Evolutionary conservation across 371 early-diverging fungal species (phyloP).

Genomic region (Vairimorpha apis): DNA sequence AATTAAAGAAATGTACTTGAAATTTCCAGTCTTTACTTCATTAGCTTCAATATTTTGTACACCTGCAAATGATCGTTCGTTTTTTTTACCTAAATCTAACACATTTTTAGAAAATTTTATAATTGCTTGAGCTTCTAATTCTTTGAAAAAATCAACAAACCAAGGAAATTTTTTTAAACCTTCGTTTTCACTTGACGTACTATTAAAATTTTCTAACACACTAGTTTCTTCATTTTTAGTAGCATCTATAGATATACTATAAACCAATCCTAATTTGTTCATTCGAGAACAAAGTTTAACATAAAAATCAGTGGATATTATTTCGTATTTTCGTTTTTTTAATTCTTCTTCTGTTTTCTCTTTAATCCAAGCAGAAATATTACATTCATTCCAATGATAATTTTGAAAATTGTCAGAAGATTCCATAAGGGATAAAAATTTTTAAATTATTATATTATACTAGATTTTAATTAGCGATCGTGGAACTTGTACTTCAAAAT

Average conservation of each 20-base stretch:
- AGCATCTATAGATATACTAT: constrained; percentile 34
- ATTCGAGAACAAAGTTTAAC: constrained; percentile 39
- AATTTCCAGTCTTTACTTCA: not conserved
- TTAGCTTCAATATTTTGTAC: constrained; percentile 17
- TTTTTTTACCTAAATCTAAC: constrained; percentile 11
- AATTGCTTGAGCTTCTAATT: constrained; percentile 42
- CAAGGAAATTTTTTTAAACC: constrained; percentile 32
- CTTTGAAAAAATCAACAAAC: constrained; percentile 46
- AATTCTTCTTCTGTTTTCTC: constrained; percentile 27
- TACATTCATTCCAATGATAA: constrained; percentile 26
- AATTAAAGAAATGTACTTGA: constrained; percentile 10
- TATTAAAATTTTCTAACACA: constrained; percentile 27
- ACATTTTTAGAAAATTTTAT: constrained; percentile 42
- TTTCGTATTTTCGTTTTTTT: constrained; percentile 4
- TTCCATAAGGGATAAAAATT: no score
- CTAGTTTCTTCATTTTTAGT: constrained; percentile 19
- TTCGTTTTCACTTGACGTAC: constrained; percentile 12
- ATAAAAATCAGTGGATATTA: constrained; percentile 21
- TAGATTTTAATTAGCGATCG: not conserved
- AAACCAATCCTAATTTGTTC: constrained; percentile 38
- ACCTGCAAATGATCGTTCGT: not conserved
- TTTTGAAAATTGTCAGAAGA: no score
- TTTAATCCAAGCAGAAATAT: constrained; percentile 42
- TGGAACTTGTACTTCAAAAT: constrained; percentile 35
- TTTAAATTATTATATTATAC: no score